Conservation (phyloP, 192 early-diverging fungal genomes). For the Podila verticillata region DNA sequence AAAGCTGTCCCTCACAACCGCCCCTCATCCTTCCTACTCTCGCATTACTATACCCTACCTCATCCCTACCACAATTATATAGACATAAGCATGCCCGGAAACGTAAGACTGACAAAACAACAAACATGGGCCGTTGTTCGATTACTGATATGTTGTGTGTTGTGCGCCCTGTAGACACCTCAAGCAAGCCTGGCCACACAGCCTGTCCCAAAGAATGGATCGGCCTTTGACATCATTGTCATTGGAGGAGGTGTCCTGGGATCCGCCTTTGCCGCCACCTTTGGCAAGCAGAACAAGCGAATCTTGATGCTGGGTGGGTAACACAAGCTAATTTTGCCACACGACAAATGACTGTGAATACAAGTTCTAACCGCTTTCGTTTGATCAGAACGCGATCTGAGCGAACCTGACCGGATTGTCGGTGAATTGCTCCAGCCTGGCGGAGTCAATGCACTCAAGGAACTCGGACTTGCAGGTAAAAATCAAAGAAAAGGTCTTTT, state of each 20-base stretch:
- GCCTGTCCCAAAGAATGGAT: constrained; percentile 17
- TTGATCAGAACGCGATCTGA: constrained; percentile 81
- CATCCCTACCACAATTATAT: neutral
- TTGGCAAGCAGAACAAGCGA: constrained; percentile 27
- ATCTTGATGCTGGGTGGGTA: constrained; percentile 22
- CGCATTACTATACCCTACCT: neutral
- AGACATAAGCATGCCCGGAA: neutral
- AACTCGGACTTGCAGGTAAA: constrained; percentile 87
- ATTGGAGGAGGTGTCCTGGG: constrained; percentile 27
- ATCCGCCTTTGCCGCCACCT: constrained; percentile 18
- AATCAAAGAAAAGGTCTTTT: constrained; percentile 90
- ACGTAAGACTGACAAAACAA: neutral
- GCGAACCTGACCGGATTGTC: constrained; percentile 96
- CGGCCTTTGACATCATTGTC: constrained; percentile 21
- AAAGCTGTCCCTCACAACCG: too few species aligned
- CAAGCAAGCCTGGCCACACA: neutral
- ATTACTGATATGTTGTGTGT: neutral
- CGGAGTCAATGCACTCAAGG: constrained; percentile 82
- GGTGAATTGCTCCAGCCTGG: constrained; percentile 97
- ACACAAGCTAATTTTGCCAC: too few species aligned
- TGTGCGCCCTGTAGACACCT: neutral
- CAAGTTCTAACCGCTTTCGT: neutral
- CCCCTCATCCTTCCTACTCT: neutral
- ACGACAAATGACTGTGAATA: neutral
- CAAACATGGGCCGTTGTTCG: neutral